Evolutionary conservation across 129 eudicot species (phyloP), one percentile per base, ranked within the genome.

Genomic region (Arctium lappa): DNA sequence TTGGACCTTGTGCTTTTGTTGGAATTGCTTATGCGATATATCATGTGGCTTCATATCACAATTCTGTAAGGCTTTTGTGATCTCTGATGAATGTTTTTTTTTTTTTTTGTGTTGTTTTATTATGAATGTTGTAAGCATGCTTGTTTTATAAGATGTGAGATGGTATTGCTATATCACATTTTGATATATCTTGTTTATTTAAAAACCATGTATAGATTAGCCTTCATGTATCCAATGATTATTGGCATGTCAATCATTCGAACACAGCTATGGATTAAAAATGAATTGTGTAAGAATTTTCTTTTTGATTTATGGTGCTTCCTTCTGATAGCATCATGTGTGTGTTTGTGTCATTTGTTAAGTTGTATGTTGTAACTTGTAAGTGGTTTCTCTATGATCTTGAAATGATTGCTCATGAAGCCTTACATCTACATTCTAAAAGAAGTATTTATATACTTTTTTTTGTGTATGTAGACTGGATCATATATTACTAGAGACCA

Each of bases 401-500:
- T 60, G 31, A 15, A 7, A n/a, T 7, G 40, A 34, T 60, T 77
- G 74, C 69, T 83, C 74, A 53, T 72, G 16, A 63, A 15, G 13
- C 22, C 6, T 33, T 53, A 74, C 13, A 2, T 65, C 9, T 71
- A 42, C 53, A 73, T 66, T 32, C 34, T 68, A 42, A 79, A 27
- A 4, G 16, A 83, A 40, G 65, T 79, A 22, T 30, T 50, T 37
- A 22, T 72, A 63, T 73, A 79, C 15, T 7, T 27, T 40, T 69
- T 4, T 31, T 65, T 79, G 65, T 81, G 32, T 78, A 10, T 72
- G 62, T 89, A 95, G 98, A 83, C 87, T 95, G 90, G 98, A 95
- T 86, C 97, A 95, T 83, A 95, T 95, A 89, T 88, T 95, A 80
- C 84, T 95, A 69, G 98, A 95, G 97, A 95, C 98, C 37, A 95